Evolutionary conservation across 495 filamentous ascomycete genomes (phyloP).

Genomic region (Aspergillus bertholletiae): DNA sequence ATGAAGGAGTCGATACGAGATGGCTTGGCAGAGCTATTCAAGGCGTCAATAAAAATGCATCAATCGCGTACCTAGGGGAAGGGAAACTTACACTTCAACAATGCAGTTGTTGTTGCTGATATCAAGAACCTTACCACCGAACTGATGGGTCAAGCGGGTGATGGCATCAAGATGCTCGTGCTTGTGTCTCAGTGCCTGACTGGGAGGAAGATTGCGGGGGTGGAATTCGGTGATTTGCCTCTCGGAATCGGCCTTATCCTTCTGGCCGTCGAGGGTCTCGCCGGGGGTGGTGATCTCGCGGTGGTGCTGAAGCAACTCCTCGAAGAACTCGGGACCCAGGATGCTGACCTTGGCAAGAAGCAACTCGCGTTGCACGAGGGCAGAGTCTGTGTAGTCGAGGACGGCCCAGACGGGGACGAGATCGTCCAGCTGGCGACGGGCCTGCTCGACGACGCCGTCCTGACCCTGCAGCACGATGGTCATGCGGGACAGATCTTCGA

Average conservation of each 20-base stretch:
- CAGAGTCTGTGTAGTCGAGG: constrained; percentile 87
- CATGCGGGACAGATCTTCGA: constrained; percentile 97
- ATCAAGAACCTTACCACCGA: constrained; percentile 94
- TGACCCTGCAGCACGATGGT: constrained; percentile 95
- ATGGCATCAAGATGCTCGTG: constrained; percentile 94
- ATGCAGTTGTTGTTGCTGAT: constrained; percentile 98
- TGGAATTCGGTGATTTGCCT: constrained; percentile 58
- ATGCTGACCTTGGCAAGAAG: constrained; percentile 96
- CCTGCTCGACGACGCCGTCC: constrained; percentile 97
- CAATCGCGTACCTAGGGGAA: not conserved
- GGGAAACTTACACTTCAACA: constrained; percentile 79
- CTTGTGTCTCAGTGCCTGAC: constrained; percentile 89
- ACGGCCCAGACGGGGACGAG: constrained; percentile 98
- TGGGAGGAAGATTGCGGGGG: constrained; percentile 75
- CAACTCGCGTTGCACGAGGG: constrained; percentile 93
- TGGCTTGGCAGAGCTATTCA: constrained; percentile 80
- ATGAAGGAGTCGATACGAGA: constrained; percentile 93
- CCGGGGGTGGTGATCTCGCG: constrained; percentile 61
- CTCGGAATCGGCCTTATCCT: constrained; percentile 24
- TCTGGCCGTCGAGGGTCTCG: constrained; percentile 28
- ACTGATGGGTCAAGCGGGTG: constrained; percentile 94
- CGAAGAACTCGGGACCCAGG: constrained; percentile 94
- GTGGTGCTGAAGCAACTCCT: constrained; percentile 92
- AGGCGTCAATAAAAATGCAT: not conserved
- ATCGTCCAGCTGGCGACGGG: constrained; percentile 90